phyloP scores from a whole-genome alignment of 345 rosid genomes.

The Gossypioides kirkii region DNA sequence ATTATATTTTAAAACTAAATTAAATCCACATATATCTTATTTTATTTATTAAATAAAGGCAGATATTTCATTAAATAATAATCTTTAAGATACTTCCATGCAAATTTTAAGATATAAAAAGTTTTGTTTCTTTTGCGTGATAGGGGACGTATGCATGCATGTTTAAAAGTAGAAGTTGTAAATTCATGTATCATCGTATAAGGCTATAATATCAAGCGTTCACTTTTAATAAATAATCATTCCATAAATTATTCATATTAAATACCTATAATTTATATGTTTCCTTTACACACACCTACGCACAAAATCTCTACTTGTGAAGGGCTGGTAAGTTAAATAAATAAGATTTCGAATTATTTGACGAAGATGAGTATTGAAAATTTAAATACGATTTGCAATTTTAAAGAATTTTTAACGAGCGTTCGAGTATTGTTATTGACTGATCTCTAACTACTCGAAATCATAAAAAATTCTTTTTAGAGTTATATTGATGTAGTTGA shows the following conservation, averaged over 20 bases:
- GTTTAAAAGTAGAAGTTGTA: not conserved
- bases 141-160: not conserved
- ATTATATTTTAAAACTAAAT: too few relatives aligned
- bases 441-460: too few relatives aligned
- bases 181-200: not conserved
- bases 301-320: accelerated
- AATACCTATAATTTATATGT: too few relatives aligned
- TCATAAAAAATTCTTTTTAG: too few relatives aligned
- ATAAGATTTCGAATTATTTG: accelerated
- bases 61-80: not conserved
- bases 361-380: accelerated
- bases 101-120: not conserved
- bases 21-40: too few relatives aligned
- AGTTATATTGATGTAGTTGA: too few relatives aligned
- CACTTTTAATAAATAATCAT: too few relatives aligned
- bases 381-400: too few relatives aligned
- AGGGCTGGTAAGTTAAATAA: accelerated
- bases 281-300: too few relatives aligned
- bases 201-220: not conserved
- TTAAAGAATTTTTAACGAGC: too few relatives aligned
- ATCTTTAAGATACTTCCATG: not conserved
- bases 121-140: not conserved
- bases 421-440: too few relatives aligned
- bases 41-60: not conserved
- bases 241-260: too few relatives aligned